Evolutionary conservation across 352 stramenopile genomes (phyloP).

Genomic region (Globisporangium ultimum): DNA sequence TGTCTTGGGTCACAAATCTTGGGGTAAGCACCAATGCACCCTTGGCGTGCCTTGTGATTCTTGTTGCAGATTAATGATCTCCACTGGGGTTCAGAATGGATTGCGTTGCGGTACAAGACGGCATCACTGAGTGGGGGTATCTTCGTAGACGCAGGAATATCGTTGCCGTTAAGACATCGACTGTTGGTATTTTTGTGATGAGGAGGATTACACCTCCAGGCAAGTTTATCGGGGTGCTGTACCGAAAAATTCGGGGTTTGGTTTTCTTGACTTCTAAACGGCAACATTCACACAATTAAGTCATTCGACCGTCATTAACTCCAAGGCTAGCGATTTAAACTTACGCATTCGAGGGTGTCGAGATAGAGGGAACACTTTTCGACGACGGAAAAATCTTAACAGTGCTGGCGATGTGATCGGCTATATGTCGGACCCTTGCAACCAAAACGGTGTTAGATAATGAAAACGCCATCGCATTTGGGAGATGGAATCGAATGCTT

Average conservation of each 20-base stretch:
- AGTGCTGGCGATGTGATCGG: neutral
- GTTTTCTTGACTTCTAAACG: neutral
- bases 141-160: constrained; percentile 8
- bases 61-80: neutral
- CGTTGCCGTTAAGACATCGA: constrained; percentile 3
- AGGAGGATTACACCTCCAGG: neutral
- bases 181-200: neutral
- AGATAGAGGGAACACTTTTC: neutral
- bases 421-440: neutral
- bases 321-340: too few species aligned
- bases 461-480: neutral
- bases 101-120: constrained; percentile 37
- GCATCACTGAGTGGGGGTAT: constrained; percentile 51
- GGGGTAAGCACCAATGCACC: neutral
- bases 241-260: neutral
- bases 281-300: neutral
- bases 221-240: neutral
- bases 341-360: neutral
- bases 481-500: neutral
- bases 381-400: neutral
- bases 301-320: too few species aligned
- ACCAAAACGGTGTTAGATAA: neutral
- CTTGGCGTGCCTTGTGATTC: neutral
- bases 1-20: neutral
- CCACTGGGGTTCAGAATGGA: neutral